phyloP scores from a whole-genome alignment of 306 rosid species.

The Cajanus cajan region DNA sequence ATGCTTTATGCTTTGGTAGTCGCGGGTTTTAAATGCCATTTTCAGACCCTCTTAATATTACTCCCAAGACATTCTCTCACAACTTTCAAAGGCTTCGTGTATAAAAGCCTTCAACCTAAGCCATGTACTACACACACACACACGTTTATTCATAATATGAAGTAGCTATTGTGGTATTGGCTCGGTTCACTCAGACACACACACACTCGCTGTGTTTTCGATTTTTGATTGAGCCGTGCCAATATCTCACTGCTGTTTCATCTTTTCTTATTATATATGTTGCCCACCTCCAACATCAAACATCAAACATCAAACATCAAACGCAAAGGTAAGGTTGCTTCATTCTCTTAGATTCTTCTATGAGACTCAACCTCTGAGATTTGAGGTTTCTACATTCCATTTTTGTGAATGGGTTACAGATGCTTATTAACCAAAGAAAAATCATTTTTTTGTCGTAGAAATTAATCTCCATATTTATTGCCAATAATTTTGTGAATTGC shows the following conservation, averaged over 20 bases:
- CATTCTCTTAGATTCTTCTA: no score
- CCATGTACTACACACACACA: neutral
- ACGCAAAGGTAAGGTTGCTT: no score
- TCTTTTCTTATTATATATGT: conserved; percentile 1
- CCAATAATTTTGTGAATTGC: no score
- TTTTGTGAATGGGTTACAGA: no score
- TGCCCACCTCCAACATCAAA: no score
- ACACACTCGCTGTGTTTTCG: conserved; percentile 9
- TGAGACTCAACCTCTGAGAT: no score
- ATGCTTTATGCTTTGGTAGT: conserved; percentile 62
- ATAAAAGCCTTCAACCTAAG: no score
- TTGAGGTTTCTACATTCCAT: no score
- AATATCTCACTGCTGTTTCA: conserved; percentile 66
- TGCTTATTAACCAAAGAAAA: no score
- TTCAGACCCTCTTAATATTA: conserved; percentile 29
- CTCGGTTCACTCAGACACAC: conserved; percentile 69
- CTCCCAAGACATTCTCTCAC: conserved; percentile 42
- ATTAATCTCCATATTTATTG: no score
- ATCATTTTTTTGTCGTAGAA: no score
- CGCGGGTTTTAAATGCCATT: conserved; percentile 57
- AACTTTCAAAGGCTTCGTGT: neutral
- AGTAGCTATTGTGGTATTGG: conserved; percentile 66
- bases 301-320: no score
- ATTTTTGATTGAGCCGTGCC: conserved; percentile 82
- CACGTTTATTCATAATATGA: conserved; percentile 11